Percentiles rank a stretch among this genome's conserved stretches.
Evolutionary conservation across 352 stramenopile species (phyloP).

Genomic region (Hyaloperonospora brassicae): DNA sequence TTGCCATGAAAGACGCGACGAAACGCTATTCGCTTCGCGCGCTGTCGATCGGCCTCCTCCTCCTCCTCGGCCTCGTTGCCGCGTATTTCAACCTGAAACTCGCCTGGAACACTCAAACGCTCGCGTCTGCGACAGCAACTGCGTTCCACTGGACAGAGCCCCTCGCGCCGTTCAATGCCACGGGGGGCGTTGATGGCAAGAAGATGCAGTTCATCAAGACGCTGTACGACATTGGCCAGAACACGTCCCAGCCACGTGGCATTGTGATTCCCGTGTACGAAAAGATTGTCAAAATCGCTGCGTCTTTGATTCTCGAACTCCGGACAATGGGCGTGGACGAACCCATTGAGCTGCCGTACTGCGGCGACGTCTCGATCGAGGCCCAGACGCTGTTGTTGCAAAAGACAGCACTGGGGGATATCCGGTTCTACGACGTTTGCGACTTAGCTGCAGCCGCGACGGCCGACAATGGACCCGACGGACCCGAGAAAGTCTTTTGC

Average conservation of each 20-base stretch:
- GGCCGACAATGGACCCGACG: slow-evolving; percentile 17
- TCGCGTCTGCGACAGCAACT: too few relatives aligned
- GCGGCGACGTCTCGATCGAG: slow-evolving; percentile 36
- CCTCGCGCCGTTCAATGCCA: too few relatives aligned
- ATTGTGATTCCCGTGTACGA: slow-evolving; percentile 54
- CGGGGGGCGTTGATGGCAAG: too few relatives aligned
- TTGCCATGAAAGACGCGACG: too few relatives aligned
- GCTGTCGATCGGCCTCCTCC: too few relatives aligned
- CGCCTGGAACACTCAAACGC: too few relatives aligned
- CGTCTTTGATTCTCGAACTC: slow-evolving; percentile 46
- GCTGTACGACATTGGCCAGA: too few relatives aligned
- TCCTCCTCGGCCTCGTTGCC: too few relatives aligned
- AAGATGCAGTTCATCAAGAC: too few relatives aligned
- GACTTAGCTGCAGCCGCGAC: slow-evolving; percentile 23
- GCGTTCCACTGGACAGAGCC: too few relatives aligned
- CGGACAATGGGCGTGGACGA: slow-evolving; percentile 32
- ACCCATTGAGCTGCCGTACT: slow-evolving; percentile 49
- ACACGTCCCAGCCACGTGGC: slow-evolving; percentile 27
- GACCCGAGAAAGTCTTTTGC: slow-evolving; percentile 45
- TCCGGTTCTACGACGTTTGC: slow-evolving; percentile 29
- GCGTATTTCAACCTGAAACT: too few relatives aligned
- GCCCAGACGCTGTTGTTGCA: slow-evolving; percentile 29
- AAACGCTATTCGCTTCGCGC: too few relatives aligned
- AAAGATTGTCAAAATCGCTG: slow-evolving; percentile 26
- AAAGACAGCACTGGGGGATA: slow-evolving; percentile 15